Evolutionary conservation across 805 yeast genomes (phyloP).

Genomic region (Kluyveromyces nonfermentans): DNA sequence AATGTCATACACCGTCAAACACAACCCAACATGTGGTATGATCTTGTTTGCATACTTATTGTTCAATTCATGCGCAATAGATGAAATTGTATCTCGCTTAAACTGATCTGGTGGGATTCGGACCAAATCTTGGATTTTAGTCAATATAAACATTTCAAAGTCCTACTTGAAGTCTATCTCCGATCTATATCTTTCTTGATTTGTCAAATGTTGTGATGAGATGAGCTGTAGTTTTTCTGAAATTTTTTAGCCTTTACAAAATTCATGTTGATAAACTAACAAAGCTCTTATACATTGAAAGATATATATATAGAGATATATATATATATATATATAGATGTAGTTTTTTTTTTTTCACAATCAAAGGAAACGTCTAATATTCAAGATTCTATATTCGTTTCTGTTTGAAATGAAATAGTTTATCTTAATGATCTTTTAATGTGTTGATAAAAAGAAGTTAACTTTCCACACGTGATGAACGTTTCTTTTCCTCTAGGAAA

Average conservation of each 20-base stretch:
- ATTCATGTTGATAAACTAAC: neutral
- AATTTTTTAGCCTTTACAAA: neutral
- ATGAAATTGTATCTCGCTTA: conserved; percentile 57
- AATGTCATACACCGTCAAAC: conserved; percentile 77
- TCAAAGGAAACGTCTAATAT: too few relatives aligned
- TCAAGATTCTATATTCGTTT: too few relatives aligned
- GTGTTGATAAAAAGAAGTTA: too few relatives aligned
- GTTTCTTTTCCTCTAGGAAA: conserved; percentile 1
- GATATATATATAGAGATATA: too few relatives aligned
- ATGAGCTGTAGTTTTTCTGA: neutral
- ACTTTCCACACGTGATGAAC: conserved; percentile 3
- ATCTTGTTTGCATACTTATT: conserved; percentile 80
- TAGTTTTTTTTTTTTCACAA: too few relatives aligned
- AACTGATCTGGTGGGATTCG: conserved; percentile 84
- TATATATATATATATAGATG: too few relatives aligned
- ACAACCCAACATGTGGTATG: conserved; percentile 75
- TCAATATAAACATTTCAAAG: conserved; percentile 65
- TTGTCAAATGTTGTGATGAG: neutral
- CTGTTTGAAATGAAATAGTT: too few relatives aligned
- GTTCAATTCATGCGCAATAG: conserved; percentile 73
- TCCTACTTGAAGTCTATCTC: neutral
- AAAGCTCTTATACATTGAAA: neutral
- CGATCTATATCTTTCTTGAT: neutral
- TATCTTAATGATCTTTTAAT: too few relatives aligned
- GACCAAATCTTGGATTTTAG: conserved; percentile 73